phyloP scores from a whole-genome alignment of 352 stramenopile genomes.

The Phytophthora uliginosa region DNA sequence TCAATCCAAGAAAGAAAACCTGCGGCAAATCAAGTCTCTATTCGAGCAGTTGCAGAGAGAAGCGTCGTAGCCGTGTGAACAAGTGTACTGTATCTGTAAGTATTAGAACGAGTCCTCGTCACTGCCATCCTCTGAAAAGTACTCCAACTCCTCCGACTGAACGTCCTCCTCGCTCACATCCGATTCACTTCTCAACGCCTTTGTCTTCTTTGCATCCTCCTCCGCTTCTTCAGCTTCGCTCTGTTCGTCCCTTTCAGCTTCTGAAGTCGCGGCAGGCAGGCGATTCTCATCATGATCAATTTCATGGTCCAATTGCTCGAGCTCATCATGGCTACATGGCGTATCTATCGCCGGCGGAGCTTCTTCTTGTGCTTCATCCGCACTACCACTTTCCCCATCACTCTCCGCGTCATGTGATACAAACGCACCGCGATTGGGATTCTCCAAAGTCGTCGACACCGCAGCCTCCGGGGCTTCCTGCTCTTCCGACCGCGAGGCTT shows the following conservation, averaged over 20 bases:
- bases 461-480: not conserved
- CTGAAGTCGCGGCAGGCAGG: not conserved
- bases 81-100: conserved; percentile 17
- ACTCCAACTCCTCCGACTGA: conserved; percentile 83
- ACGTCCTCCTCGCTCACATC: conserved; percentile 77
- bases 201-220: conserved; percentile 60
- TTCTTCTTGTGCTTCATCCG: not conserved
- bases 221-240: conserved; percentile 14
- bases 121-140: conserved; percentile 85
- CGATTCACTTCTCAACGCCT: conserved; percentile 50
- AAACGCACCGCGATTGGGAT: conserved; percentile 28
- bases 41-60: conserved; percentile 82
- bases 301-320: conserved; percentile 12
- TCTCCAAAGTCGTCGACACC: conserved; percentile 9
- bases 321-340: not conserved
- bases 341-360: conserved; percentile 1
- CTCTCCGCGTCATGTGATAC: conserved; percentile 27
- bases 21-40: conserved; percentile 81
- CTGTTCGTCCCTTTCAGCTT: conserved; percentile 1
- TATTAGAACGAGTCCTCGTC: conserved; percentile 87
- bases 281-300: conserved; percentile 1
- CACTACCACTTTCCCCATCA: conserved; percentile 15
- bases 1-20: conserved; percentile 72
- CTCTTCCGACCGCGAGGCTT: conserved; percentile 50
- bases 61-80: conserved; percentile 32